Evolutionary conservation across 768 basidiomycete genomes (phyloP), one percentile per base, ranked within the genome.

Genomic region (Cyclocybe aegerita): DNA sequence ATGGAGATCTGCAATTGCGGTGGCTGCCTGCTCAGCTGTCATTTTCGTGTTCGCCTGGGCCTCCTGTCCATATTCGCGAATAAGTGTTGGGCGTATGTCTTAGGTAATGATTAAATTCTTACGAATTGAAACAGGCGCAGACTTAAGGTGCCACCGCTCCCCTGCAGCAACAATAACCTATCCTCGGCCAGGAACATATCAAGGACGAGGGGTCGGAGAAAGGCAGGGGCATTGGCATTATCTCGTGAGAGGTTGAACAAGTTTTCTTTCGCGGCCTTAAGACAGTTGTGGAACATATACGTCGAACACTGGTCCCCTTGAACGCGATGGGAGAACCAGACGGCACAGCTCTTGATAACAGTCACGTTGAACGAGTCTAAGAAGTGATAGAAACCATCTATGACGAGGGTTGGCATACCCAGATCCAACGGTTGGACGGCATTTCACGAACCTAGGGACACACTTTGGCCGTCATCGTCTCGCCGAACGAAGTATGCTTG

Each of bases 271-370:
- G 36, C 36, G 3, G 3, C 36, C 11, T 11, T 15, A 3, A 15
- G 15, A 15, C 36, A 37, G 4, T 9, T 15, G n/a, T 49, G 48
- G 11, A 49, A 41, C 2, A 49, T 5, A 36, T 49, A 49, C 5
- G 48, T 49, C 23, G 48, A 42, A 4, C 33, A 33, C 2, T 10
- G 33, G 10, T 40, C 40, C 23, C 15, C 11, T 6, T 12, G 9
- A n/a, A 49, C 33, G 12, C 40, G 11, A 11, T 49, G 48, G 10
- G 48, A 49, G 33, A 42, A 49, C 48, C 48, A 49, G 7, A 39
- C 37, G 9, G 46, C 38, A 33, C 23, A 23, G 23, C 23, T 23
- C 23, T 37, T 37, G 6, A 14, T n/a, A 9, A 39, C 12, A 38
- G 46, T 37, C 15, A 12, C 23, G 15, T 29, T 32, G 9, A 31